Evolutionary conservation across 1,284 basidiomycete species (phyloP).

Genomic region (Cutaneotrichosporon cavernicola): DNA sequence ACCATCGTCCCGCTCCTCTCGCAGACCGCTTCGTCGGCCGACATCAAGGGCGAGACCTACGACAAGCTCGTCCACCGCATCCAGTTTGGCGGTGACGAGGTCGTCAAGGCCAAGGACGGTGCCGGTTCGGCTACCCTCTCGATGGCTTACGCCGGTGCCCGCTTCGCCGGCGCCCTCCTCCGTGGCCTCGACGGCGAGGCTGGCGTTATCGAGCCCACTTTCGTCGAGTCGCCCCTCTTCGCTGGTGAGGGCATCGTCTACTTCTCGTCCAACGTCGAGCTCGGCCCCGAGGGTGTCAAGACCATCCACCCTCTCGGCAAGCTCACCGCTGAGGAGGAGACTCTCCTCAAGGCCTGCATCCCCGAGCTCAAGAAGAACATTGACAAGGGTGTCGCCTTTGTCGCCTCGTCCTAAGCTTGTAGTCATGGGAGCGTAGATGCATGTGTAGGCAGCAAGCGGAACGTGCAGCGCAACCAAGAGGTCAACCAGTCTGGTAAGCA

Average conservation of each 20-base stretch:
- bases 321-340: constrained; percentile 75
- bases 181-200: constrained; percentile 84
- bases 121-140: constrained; percentile 81
- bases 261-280: constrained; percentile 80
- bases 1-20: constrained; percentile 97
- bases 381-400: constrained; percentile 85
- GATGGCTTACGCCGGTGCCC: constrained; percentile 85
- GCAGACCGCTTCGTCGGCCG: constrained; percentile 67
- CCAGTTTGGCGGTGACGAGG: constrained; percentile 92
- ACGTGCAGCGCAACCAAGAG: too few relatives aligned
- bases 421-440: neutral
- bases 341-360: constrained; percentile 79
- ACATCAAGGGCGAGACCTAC: constrained; percentile 58
- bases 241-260: constrained; percentile 71
- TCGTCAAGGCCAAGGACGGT: constrained; percentile 89
- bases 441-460: neutral
- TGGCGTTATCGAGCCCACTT: constrained; percentile 79
- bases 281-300: constrained; percentile 82
- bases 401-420: constrained; percentile 34
- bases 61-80: constrained; percentile 78
- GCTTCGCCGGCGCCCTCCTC: constrained; percentile 76
- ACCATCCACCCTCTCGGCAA: constrained; percentile 80
- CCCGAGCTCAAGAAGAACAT: constrained; percentile 97
- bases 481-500: too few relatives aligned
- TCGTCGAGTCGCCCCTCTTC: constrained; percentile 78